phyloP scores from a whole-genome alignment of 768 basidiomycete genomes.

The Lyophyllum shimeji region DNA sequence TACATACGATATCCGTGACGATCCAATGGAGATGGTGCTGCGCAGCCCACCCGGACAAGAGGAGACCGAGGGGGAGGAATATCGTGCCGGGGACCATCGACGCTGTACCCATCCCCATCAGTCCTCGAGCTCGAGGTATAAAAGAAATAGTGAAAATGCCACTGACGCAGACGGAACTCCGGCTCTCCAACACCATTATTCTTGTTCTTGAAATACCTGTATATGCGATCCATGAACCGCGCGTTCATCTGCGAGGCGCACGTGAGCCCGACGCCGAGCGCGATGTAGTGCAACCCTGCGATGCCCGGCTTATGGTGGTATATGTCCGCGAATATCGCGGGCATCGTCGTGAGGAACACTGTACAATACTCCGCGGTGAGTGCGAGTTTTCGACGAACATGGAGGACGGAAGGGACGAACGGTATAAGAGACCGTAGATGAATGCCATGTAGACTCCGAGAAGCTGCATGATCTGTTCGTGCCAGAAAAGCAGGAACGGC shows the following conservation, averaged over 20 bases:
- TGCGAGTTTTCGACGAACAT: neutral
- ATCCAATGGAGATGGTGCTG: slow-evolving; percentile 65
- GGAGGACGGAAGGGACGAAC: slow-evolving; percentile 32
- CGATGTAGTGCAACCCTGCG: slow-evolving; percentile 67
- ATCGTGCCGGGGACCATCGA: slow-evolving; percentile 59
- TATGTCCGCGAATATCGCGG: slow-evolving; percentile 50
- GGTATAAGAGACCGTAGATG: slow-evolving; percentile 60
- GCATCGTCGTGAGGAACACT: slow-evolving; percentile 72
- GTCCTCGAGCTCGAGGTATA: neutral
- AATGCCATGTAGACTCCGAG: slow-evolving; percentile 70
- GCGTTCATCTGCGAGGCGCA: slow-evolving; percentile 56
- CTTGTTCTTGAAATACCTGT: slow-evolving; percentile 46
- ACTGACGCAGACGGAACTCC: slow-evolving; percentile 50
- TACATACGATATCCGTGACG: slow-evolving; percentile 59
- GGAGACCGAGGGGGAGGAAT: slow-evolving; percentile 62
- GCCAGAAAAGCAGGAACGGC: slow-evolving; percentile 63
- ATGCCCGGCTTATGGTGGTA: slow-evolving; percentile 61
- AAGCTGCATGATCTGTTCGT: slow-evolving; percentile 68
- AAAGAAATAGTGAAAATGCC: neutral
- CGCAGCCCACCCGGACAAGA: slow-evolving; percentile 73
- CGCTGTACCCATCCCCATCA: slow-evolving; percentile 31
- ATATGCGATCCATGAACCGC: slow-evolving; percentile 53
- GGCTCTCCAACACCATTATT: slow-evolving; percentile 49
- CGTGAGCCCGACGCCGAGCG: slow-evolving; percentile 64
- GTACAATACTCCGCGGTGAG: neutral